A percentile compares a stretch with the other conserved stretches of the same genome.
These are phyloP conservation scores for Lasiodiplodia gonubiensis DNA, from an alignment of 2,329 filamentous ascomycete species.

Conservation along the genomic window DNA sequence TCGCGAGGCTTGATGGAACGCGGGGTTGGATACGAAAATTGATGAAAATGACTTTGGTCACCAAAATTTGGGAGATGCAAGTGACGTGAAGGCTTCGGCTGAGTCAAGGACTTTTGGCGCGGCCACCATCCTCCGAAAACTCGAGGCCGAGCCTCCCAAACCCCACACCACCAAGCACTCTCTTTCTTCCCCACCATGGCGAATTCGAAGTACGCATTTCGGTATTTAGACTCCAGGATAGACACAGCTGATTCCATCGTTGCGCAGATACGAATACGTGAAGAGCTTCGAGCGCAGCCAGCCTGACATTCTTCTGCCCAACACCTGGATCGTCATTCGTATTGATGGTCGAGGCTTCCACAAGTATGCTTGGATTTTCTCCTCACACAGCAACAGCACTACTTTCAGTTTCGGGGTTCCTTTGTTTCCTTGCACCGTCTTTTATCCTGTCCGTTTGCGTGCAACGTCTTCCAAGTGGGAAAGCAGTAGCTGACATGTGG, in stretches of 20 bases:
- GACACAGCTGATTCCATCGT: constrained; percentile 4
- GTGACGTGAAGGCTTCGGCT: background rate
- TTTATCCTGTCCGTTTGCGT: background rate
- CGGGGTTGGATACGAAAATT: constrained; percentile 4
- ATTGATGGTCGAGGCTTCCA: constrained; percentile 95
- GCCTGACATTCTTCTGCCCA: constrained; percentile 77
- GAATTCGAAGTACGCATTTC: constrained; percentile 34
- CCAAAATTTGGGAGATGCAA: background rate
- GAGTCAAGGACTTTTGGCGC: constrained; percentile 15
- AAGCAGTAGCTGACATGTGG: background rate
- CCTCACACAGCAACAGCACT: constrained; percentile 19
- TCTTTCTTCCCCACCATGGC: constrained; percentile 30
- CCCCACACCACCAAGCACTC: background rate
- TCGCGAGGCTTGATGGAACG: constrained; percentile 1
- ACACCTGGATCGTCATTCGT: constrained; percentile 94
- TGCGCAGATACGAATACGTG: constrained; percentile 86
- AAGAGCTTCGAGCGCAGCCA: constrained; percentile 77
- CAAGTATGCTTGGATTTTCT: constrained; percentile 62
- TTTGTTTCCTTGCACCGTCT: constrained; percentile 1
- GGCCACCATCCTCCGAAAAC: background rate
- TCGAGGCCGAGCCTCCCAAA: background rate
- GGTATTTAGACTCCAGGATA: background rate
- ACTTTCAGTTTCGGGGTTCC: constrained; percentile 12
- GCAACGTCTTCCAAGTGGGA: background rate
- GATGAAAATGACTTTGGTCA: constrained; percentile 21